Evolutionary conservation across 768 basidiomycete genomes (phyloP), one percentile per base, ranked within the genome.

Genomic region (Inosperma sp.): DNA sequence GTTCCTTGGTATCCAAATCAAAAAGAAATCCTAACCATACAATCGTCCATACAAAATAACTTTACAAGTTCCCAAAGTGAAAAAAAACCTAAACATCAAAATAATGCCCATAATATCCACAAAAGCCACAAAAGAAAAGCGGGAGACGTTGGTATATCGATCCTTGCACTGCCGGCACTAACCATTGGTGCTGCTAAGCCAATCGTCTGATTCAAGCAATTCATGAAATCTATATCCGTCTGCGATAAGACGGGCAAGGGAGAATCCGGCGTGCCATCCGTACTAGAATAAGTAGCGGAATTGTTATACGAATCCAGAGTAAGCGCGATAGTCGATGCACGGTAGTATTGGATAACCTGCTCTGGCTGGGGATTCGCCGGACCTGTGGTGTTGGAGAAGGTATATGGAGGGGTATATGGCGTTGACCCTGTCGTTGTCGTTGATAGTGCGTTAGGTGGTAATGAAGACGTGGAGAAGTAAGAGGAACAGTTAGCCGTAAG

Each of bases 281-380:
- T 56, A 30, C 62, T 65, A 14, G 59, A 37, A 21, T 80, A 64
- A 3, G 69, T 75, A 5, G 73, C 79, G 0, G 81, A 80, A 54
- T 86, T 77, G 58, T 86, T 85, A 60, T 86, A 86, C 0, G 80
- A 80, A 48, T 86, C 79, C 3, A 86, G 67, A 1, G 81, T 76
- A 21, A 86, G 69, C 2, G 75, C 78, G 30, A 84, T 72, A 37
- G 76, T 83, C 59, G 82, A 83, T 2, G 81, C 78, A 25, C 84
- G 81, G 59, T 82, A 87, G 62, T 86, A 87, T 51, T 86, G 79
- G n/a, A 85, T 57, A 0, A 73, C 76, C 57, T 83, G 76, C 56
- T 81, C 78, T 22, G 41, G 42, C n/a, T 27, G 53, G 30, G 83
- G 73, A 35, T 63, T 62, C n/a, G 75, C 72, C 25, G 66, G 54